Evolutionary conservation across 495 filamentous ascomycete species (phyloP).

Genomic region (Aspergillus taichungensis): DNA sequence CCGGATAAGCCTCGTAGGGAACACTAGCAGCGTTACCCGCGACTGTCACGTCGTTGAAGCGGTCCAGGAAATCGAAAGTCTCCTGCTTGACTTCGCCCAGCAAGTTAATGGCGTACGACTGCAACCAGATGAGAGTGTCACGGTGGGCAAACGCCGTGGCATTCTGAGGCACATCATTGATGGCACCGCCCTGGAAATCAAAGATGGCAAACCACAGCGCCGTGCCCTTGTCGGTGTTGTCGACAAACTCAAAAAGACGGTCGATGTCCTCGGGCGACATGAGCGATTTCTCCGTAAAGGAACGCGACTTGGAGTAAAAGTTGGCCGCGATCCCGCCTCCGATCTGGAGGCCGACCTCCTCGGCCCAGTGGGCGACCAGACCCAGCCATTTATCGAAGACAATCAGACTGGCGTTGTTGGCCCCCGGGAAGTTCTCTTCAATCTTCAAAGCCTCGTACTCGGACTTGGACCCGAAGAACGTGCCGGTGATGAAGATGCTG

Average conservation of each 20-base stretch:
- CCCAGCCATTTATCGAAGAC: conserved; percentile 45
- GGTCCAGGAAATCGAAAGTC: conserved; percentile 26
- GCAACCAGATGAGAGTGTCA: conserved; percentile 34
- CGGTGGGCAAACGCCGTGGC: conserved; percentile 37
- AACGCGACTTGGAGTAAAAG: conserved; percentile 3
- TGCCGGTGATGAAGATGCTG: conserved; percentile 18
- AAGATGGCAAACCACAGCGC: conserved; percentile 37
- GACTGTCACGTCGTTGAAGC: conserved; percentile 32
- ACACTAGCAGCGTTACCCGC: too few relatives aligned
- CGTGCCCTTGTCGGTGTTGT: conserved; percentile 34
- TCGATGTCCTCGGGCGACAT: conserved; percentile 16
- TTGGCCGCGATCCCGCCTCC: conserved; percentile 19
- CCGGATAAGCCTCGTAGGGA: conserved; percentile 43
- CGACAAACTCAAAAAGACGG: conserved; percentile 30
- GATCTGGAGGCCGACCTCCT: conserved; percentile 21
- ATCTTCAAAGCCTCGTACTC: conserved; percentile 23
- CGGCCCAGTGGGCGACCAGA: conserved; percentile 34
- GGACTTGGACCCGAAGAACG: conserved; percentile 19
- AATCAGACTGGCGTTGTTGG: conserved; percentile 15
- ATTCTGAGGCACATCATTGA: conserved; percentile 24
- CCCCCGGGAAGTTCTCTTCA: conserved; percentile 12
- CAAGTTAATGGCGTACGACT: conserved; percentile 35
- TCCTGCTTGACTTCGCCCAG: conserved; percentile 27
- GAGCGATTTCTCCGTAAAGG: too few relatives aligned
- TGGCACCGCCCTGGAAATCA: conserved; percentile 33